Base-by-base conservation (phyloP, 2,329 filamentous ascomycete genomes). In the Hysterium pulicare region DNA sequence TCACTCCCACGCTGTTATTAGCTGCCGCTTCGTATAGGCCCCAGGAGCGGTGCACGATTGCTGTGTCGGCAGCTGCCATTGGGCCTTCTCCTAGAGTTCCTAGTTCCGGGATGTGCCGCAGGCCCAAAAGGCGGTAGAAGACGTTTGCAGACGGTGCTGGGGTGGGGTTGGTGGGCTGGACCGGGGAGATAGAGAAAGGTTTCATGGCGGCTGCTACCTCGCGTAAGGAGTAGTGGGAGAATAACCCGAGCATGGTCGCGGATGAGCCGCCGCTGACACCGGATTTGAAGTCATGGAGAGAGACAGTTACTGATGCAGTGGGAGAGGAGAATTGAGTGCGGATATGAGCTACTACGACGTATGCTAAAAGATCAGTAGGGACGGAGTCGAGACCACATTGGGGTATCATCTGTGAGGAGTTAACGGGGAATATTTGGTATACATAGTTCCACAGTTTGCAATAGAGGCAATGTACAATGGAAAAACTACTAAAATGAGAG, bases 331-430 rank as follows among this genome's bases (percentile, higher is more conserved):
- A 67, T 10, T 74, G 71, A 36, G 74, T 68, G 33, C 78, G 76
- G 37, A 82, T 69, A 38, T 75, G 63, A 17, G 72, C 72, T 5
- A 75, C 75, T 7, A 82, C 63, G 7, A 80, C 67, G 42, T 74
- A 70, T 17, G 75, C 71, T 33, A 77, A 75, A 9, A 83, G 67
- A 20, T 84, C 81, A 15, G 79, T 73, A 0, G 81, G 80, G 0
- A 77, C 79, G 40, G 76, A 81, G 56, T 84, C 81, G 22, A 84
- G 65, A 7, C 81, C 81, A 48, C 75, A 75, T 41, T 78, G 75
- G 0, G 79, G 78, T 35, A 84, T 79, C 38, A 82, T 75, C 73
- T 76, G 22, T 2, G 20, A 8, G 24, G n/a, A n/a, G n/a, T n/a
- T n/a, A n/a, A n/a, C n/a, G n/a, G n/a, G 44, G 15, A 16, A n/a